A percentile compares a stretch with the other conserved stretches of the same genome.
phyloP scores from a whole-genome alignment of 345 rosid species.

The Syzygium oleosum region DNA sequence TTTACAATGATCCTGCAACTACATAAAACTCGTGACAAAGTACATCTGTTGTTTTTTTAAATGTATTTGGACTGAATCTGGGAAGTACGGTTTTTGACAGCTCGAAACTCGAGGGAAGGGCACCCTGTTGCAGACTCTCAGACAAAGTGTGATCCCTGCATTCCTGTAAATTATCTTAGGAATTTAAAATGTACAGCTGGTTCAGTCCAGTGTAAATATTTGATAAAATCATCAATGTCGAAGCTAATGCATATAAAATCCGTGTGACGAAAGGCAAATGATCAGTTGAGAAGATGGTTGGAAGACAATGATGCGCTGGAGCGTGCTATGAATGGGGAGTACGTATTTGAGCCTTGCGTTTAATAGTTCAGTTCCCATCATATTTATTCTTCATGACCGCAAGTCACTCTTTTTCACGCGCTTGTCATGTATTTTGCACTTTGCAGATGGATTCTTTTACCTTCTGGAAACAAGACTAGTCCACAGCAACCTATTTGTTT shows the following conservation, averaged over 20 bases:
- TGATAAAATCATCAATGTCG: not conserved
- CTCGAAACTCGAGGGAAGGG: constrained; percentile 73
- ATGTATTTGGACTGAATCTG: not conserved
- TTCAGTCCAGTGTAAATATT: not conserved
- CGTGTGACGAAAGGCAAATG: constrained; percentile 28
- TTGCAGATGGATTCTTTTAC: constrained; percentile 65
- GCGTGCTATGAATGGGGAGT: constrained; percentile 74
- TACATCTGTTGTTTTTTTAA: not conserved
- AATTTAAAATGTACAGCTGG: not conserved
- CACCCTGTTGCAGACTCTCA: constrained; percentile 63
- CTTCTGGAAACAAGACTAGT: constrained; percentile 31
- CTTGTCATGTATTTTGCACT: not conserved
- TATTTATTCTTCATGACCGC: not conserved
- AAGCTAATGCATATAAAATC: not conserved
- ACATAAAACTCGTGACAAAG: not conserved
- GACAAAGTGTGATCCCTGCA: constrained; percentile 44
- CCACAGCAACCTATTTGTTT: constrained; percentile 42
- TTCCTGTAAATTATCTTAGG: not conserved
- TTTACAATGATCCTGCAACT: not conserved
- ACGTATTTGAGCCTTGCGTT: constrained; percentile 16
- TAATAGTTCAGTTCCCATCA: not conserved
- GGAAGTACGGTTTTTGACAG: constrained; percentile 23
- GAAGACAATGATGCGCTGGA: constrained; percentile 70
- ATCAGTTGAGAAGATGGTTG: constrained; percentile 39
- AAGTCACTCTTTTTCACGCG: not conserved